Base-by-base conservation (phyloP, 495 filamentous ascomycete species). In the Penicillium pulvis region DNA sequence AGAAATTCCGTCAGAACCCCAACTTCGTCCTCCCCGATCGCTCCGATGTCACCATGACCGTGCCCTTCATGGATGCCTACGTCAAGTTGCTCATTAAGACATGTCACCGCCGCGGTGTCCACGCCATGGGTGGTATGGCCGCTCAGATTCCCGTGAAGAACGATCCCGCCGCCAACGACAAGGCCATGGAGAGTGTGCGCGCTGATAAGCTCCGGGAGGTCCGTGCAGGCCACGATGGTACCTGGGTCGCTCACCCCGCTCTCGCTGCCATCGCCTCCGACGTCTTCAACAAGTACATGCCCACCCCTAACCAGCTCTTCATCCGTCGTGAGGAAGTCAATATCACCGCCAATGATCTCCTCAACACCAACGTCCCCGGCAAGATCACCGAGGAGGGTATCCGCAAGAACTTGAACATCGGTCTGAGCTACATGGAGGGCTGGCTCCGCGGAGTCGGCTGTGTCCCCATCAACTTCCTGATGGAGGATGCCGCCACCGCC, bases 51-150 rank as follows among this genome's bases (percentile, higher is more conserved):
- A 98, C 94, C 62, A 98, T 98, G 94, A 97, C 93, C 26, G 91
- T 96, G 0, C 94, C 94, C 3, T 98, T 98, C 81, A 98, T 98
- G 94, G 93, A 98, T 64, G 83, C 94, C 51, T 98, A 98, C 68
- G 90, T 97, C 62, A 92, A 93, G 74, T 84, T 97, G 28, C 85
- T 98, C 41, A 97, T 98, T 77, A 92, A 96, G 81, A 98, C 94
- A 52, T 98, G 94, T 81, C 94, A 99, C 73, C 87, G 86, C 60
- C 85, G 94, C 59, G 91, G 92, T 46, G 95, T 98, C 19, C 95
- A 98, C 75, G 94, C 94, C 51, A 99, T 99, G 94, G 93, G 94
- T 63, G 94, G 94, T 62, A 98, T 98, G 94, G 94, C 95, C 20
- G 94, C 94, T 12, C 95, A 97, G 75, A 99, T 99, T 70, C 94